Evolutionary conservation across 371 early-diverging fungal genomes (phyloP).

Genomic region (Mycotypha africana): DNA sequence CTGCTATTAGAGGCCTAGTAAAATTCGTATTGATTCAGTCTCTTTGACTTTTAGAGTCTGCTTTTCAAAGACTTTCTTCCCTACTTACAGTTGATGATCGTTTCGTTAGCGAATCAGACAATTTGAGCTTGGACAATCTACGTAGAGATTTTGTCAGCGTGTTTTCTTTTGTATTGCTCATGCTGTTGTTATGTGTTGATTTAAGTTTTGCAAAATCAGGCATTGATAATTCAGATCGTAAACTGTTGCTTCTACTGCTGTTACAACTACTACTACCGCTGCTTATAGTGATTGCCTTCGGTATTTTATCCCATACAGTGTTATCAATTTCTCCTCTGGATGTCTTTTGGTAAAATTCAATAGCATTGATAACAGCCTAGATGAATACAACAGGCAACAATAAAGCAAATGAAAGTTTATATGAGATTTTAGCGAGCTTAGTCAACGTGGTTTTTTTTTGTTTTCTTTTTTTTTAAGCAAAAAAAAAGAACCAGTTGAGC

Average conservation of each 20-base stretch:
- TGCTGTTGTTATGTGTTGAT: background rate
- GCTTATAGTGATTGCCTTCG: background rate
- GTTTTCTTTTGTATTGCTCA: slow-evolving; percentile 8
- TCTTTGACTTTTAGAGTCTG: too few species aligned
- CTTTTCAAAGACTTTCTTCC: too few species aligned
- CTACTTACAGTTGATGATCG: slow-evolving; percentile 10
- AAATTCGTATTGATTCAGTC: too few species aligned
- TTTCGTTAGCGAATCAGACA: slow-evolving; percentile 12
- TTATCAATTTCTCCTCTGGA: slow-evolving; percentile 17
- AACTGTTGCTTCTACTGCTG: background rate
- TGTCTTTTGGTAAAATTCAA: slow-evolving; percentile 23
- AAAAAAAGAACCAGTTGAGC: too few species aligned
- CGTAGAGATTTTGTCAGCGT: slow-evolving; percentile 14
- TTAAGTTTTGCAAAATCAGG: too few species aligned
- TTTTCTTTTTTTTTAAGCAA: background rate
- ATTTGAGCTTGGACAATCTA: slow-evolving; percentile 11
- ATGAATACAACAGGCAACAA: too few species aligned
- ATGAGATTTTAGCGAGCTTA: background rate
- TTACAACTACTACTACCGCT: background rate
- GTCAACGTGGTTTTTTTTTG: background rate
- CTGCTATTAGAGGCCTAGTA: too few species aligned
- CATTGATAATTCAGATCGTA: too few species aligned
- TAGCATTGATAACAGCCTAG: slow-evolving; percentile 27
- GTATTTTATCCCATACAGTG: slow-evolving; percentile 26
- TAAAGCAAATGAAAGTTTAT: background rate